Conservation (phyloP, 805 yeast species). For the Scheffersomyces ergatensis region DNA sequence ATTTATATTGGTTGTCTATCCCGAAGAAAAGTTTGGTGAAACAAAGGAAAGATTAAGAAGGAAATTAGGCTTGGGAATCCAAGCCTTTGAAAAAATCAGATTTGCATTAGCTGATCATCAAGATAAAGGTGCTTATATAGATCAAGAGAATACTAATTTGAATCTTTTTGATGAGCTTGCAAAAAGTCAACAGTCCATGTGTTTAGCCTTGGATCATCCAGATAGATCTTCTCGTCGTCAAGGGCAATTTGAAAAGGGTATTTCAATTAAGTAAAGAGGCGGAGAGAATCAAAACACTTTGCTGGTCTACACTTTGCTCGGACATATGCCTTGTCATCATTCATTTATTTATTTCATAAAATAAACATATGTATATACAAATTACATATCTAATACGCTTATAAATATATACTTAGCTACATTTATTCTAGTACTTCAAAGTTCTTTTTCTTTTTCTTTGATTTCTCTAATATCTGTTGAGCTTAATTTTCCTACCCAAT, state of each 20-base stretch:
- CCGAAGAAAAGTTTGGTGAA: slow-evolving; percentile 61
- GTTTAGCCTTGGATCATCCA: slow-evolving; percentile 82
- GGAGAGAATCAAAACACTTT: too few relatives aligned
- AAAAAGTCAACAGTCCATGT: slow-evolving; percentile 40
- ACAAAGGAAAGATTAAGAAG: slow-evolving; percentile 67
- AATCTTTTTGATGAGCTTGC: slow-evolving; percentile 54
- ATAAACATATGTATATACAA: too few relatives aligned
- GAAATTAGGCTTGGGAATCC: slow-evolving; percentile 72
- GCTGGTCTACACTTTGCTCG: too few relatives aligned
- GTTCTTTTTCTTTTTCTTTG: background rate
- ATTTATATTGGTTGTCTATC: slow-evolving; percentile 68
- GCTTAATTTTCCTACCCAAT: slow-evolving; percentile 73
- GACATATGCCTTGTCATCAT: too few relatives aligned
- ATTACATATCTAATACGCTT: too few relatives aligned
- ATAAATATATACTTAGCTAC: background rate
- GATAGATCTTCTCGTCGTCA: slow-evolving; percentile 60
- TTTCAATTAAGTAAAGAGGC: slow-evolving; percentile 36
- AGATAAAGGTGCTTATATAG: slow-evolving; percentile 44
- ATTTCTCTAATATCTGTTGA: slow-evolving; percentile 71
- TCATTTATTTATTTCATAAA: too few relatives aligned
- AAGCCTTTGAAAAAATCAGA: slow-evolving; percentile 74
- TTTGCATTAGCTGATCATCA: slow-evolving; percentile 52
- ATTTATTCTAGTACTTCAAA: background rate
- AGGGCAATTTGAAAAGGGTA: slow-evolving; percentile 39
- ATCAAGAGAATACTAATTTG: slow-evolving; percentile 49